These are phyloP conservation scores for Aegilops tauschii DNA, from an alignment of 176 grass and related monocot genomes.

Conservation along the genomic window DNA sequence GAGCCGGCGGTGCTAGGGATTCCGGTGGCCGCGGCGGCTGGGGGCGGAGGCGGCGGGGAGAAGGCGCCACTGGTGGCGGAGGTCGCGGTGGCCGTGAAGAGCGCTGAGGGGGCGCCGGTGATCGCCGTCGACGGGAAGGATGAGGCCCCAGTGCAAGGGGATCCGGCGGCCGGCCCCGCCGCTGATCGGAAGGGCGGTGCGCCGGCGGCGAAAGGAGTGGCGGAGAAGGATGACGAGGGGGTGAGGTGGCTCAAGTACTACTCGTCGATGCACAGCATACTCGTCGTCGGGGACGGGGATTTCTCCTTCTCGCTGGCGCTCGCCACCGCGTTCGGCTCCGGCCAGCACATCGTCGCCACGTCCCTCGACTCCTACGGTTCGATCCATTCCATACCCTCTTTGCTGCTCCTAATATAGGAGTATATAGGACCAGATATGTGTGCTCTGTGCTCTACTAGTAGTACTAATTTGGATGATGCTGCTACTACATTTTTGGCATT, in stretches of 20 bases:
- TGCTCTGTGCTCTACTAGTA: not conserved
- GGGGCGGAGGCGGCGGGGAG: not conserved
- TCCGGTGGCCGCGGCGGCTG: not conserved
- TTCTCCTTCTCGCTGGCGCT: constrained; percentile 63
- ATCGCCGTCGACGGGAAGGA: not conserved
- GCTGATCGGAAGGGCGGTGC: not conserved
- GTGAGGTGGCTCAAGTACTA: constrained; percentile 49
- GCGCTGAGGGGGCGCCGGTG: not conserved
- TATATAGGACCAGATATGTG: not conserved
- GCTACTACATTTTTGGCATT: not conserved
- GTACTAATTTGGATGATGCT: not conserved
- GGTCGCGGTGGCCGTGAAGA: not conserved
- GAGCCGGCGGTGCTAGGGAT: too few relatives aligned
- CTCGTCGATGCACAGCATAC: constrained; percentile 42
- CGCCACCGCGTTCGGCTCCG: constrained; percentile 54
- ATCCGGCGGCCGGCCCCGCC: not conserved
- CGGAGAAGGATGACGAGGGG: not conserved
- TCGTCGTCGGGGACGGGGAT: constrained; percentile 53
- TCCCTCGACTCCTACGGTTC: constrained; percentile 51
- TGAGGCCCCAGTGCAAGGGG: not conserved
- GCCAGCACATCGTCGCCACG: constrained; percentile 51
- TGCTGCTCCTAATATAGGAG: not conserved
- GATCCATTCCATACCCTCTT: not conserved
- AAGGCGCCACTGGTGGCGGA: not conserved
- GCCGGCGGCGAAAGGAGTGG: not conserved